Conservation (phyloP, 139 green algal genomes). For the Tetraselmis striata region DNA sequence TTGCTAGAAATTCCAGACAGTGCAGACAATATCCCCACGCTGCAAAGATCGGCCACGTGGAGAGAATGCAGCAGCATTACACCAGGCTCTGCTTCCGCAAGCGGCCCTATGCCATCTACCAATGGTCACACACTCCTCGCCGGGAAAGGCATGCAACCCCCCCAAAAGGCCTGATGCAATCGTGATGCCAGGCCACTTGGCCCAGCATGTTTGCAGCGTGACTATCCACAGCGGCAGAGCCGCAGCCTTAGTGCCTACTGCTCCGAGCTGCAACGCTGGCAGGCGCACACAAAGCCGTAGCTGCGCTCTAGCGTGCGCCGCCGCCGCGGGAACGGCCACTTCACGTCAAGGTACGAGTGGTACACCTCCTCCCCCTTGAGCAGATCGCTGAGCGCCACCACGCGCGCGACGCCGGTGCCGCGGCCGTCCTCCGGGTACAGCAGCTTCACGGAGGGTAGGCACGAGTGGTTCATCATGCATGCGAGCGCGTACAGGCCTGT, state of each 20-base stretch:
- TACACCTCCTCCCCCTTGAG: not conserved
- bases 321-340: not conserved
- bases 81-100: too few species aligned
- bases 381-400: not conserved
- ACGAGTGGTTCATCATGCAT: slow-evolving; percentile 6
- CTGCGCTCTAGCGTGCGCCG: not conserved
- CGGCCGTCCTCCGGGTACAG: not conserved
- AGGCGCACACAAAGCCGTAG: not conserved
- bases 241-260: not conserved
- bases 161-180: too few species aligned
- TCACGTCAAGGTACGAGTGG: not conserved
- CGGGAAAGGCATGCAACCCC: too few species aligned
- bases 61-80: too few species aligned
- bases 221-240: too few species aligned
- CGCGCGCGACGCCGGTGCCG: not conserved
- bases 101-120: too few species aligned
- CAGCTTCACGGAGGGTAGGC: not conserved
- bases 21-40: too few species aligned
- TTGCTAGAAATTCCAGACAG: too few species aligned
- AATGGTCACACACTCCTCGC: too few species aligned
- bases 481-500: not conserved
- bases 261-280: not conserved
- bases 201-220: too few species aligned
- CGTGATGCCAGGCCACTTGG: too few species aligned
- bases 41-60: too few species aligned